Base-by-base conservation (phyloP, 306 rosid genomes). In the Biancaea sappan region DNA sequence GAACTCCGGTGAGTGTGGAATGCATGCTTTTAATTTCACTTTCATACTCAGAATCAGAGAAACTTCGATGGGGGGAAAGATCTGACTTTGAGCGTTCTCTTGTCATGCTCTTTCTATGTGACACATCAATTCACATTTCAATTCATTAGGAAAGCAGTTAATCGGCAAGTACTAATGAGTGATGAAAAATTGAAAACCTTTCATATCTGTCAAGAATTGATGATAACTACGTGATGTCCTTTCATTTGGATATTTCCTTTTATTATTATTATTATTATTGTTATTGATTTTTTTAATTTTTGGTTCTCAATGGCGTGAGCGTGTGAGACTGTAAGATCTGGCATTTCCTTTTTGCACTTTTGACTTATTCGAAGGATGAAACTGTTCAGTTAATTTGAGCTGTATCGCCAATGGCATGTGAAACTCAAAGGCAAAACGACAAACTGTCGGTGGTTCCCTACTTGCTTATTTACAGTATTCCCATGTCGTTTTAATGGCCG, bases 381-480 rank as follows among this genome's bases (percentile, higher is more conserved):
- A 51, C 48, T 26, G 57, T 76, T 75, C 72, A 66, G 9, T 48
- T 24, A 43, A 70, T 77, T 29, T 84, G 87, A 94, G 92, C 73
- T 80, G 80, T 22, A 18, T 8, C 18, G 14, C 26, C 67, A 60
- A 22, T 56, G 47, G 51, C 96, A 88, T 90, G 91, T 90, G 92
- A 79, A 75, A 21, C 56, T 71, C 74, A 77, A 88, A 80, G 56
- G 48, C 51, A n/a, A 58, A 61, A 72, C 83, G 73, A 76, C 80
- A 73, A 47, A 53, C 44, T 78, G 93, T 88, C 88, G 91, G 97
- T 77, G 35, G 85, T 72, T 66, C 80, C 82, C 71, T 82, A 84
- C 87, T 82, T 76, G n/a, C 57, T 21, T 47, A 58, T 83, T 74
- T 66, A 66, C 80, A 44, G 84, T 80, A 74, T 53, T 22, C 76